Evolutionary conservation across 805 yeast species (phyloP), one percentile per base, ranked within the genome.

Genomic region (Millerago galiae): DNA sequence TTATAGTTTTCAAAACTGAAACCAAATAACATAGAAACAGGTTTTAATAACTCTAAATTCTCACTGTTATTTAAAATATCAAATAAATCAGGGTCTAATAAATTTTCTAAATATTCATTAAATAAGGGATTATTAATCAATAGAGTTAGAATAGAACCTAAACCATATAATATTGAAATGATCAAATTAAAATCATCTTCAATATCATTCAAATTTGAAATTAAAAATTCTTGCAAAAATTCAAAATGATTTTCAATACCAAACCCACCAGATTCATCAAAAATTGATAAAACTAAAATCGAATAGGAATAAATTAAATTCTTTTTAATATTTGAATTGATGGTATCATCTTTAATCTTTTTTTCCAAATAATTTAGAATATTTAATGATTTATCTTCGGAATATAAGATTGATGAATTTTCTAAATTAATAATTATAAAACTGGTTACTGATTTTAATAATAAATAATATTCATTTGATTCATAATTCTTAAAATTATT

Each of bases 191-290:
- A 14, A 24, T 54, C 46, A 18, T 38, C 37, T 5, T 41, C 16
- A 3, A 31, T 11, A 18, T 52, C 50, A 7, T 38, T n/a, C 1
- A 34, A 14, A 3, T 50, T 32, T 8, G 46, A 51, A n/a, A 48
- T 13, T 7, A 56, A 41, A 1, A 37, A 32, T 12, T 50, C 56
- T 14, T 39, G 34, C 11, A 56, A 35, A 37, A 54, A 50, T 15
- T 46, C 46, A 14, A 51, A 16, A 28, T 41, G 48, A 7, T 37
- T 26, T 27, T 57, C 60, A 32, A 57, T 51, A n/a, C 60, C 60
- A 46, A 38, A 56, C 8, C 54, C 52, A 27, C 60, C 54, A 9
- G 61, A 46, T 4, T 48, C 60, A 44, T 56, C 60, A 37, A 43
- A 51, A 1, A 55, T 44, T 5, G 45, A 51, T 27, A 56, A 37